Evolutionary conservation across 352 stramenopile species (phyloP), one percentile per base, ranked within the genome.

Genomic region (Phytophthora europaea): DNA sequence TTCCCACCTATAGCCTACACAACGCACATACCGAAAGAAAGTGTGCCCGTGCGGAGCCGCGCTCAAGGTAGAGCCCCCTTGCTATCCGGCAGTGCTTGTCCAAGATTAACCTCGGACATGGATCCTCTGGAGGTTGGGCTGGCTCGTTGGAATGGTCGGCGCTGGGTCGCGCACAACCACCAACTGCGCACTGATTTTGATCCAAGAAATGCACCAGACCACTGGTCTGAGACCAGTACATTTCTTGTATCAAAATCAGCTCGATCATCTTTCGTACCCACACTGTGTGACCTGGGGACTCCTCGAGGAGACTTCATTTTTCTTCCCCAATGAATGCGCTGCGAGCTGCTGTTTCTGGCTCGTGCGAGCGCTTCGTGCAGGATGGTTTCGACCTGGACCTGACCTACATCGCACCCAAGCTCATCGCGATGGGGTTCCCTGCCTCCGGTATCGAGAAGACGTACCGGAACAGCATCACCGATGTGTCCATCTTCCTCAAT

Each of bases 351-450:
- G 87, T 96, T 8, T 96, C 89, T 1, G 89, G 89, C 76, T 93
- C 89, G 59, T 88, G 89, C 59, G 84, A 93, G 75, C 87, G 89
- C 57, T 94, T 93, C 83, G 91, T 84, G 72, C 83, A 94, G 67
- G 86, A 95, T 62, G 89, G 89, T 0, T 94, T 84, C 75, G 87
- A 96, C 73, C 76, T 96, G 34, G 89, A 96, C 76, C 77, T 96
- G 52, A 96, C 89, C 28, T 95, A 95, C 75, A 95, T 96, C 79
- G 89, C 85, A 16, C 78, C 77, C 28, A 82, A 79, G 28, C 81
- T 96, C 61, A 82, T 96, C 40, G 89, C 89, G 61, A 95, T 96
- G 88, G 88, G 84, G 0, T 96, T 94, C 69, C 89, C 89, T 8
- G 89, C 89, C 33, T 84, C 84, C n/a, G 88, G 88, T 72, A 78